Evolutionary conservation across 2,329 filamentous ascomycete species (phyloP), one percentile per base, ranked within the genome.

Genomic region (Exophiala aquamarina): DNA sequence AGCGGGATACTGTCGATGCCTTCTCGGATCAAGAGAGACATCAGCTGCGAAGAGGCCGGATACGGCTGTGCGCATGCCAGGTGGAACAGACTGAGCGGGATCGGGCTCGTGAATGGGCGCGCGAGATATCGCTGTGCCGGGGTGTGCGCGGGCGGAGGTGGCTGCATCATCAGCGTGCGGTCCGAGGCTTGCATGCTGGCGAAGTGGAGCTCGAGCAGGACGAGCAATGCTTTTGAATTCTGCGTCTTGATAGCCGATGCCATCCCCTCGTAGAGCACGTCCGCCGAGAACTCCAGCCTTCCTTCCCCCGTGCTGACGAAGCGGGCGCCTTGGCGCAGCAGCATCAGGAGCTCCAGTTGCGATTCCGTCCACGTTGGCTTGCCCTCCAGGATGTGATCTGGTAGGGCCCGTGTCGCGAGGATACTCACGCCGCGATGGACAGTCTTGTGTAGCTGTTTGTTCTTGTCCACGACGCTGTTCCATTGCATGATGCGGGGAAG

Each of bases 121-220:
- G 23, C 23, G 11, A 26, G 6, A 26, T 26, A 11, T 6, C 11
- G 15, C 26, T 10, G 7, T 13, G 20, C 14, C 29, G 13, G 20
- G 9, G 4, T 13, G 18, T 41, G 35, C 29, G 35, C 35, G 18
- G 41, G 32, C 3, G 41, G 41, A 9, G n/a, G n/a, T n/a, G n/a
- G n/a, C n/a, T n/a, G n/a, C n/a, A 31, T 32, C 5, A 42, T 32
- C 11, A 18, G 10, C 19, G 23, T 15, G 8, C 32, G 29, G 19
- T 15, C 20, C 3, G 42, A 17, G 21, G 14, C 6, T 5, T 32
- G 31, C 37, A 46, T 35, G 13, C 35, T 14, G n/a, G 43, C 41
- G 64, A 4, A 67, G 65, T 52, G 65, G 62, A 72, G 54, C 41
- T 69, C 69, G 14, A 72, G 60, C 4, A 74, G 59, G 10, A 58